Evolutionary conservation across 768 basidiomycete genomes (phyloP).

Genomic region (Asterophora lycoperdoides): DNA sequence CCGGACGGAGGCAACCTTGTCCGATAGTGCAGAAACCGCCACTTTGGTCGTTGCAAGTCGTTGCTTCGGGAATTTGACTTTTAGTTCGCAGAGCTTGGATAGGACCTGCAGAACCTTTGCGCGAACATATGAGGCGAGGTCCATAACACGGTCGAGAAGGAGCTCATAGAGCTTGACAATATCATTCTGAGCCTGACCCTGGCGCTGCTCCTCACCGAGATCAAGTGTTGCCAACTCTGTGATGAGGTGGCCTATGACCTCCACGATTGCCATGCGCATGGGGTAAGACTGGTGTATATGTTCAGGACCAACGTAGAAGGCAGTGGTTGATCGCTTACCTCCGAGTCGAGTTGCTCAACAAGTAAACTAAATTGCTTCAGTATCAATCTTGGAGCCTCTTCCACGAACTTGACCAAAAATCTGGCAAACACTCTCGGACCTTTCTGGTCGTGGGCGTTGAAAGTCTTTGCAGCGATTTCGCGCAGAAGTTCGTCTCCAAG

Average conservation of each 20-base stretch:
- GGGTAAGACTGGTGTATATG: conserved; percentile 71
- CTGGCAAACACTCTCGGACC: conserved; percentile 79
- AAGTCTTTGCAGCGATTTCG: conserved; percentile 77
- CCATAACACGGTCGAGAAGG: conserved; percentile 83
- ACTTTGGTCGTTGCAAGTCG: conserved; percentile 69
- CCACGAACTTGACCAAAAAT: conserved; percentile 79
- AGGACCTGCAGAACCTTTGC: conserved; percentile 80
- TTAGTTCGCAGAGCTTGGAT: conserved; percentile 66
- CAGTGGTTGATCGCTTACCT: conserved; percentile 45
- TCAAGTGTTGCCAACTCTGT: conserved; percentile 66
- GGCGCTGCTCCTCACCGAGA: conserved; percentile 33
- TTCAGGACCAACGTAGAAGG: conserved; percentile 2
- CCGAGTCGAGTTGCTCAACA: conserved; percentile 84
- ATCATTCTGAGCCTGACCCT: conserved; percentile 69
- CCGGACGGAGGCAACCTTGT: conserved; percentile 87
- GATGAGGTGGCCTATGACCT: conserved; percentile 84
- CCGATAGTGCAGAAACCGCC: conserved; percentile 79
- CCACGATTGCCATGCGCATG: conserved; percentile 92
- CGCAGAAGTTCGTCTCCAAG: conserved; percentile 89
- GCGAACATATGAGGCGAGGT: conserved; percentile 87
- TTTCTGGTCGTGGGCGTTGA: conserved; percentile 81
- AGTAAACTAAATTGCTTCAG: conserved; percentile 88
- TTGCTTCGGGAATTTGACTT: conserved; percentile 84
- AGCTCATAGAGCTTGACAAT: conserved; percentile 63
- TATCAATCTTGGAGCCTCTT: conserved; percentile 73